Evolutionary conservation across 2,329 filamentous ascomycete species (phyloP).

Genomic region (Trichoderma gracile): DNA sequence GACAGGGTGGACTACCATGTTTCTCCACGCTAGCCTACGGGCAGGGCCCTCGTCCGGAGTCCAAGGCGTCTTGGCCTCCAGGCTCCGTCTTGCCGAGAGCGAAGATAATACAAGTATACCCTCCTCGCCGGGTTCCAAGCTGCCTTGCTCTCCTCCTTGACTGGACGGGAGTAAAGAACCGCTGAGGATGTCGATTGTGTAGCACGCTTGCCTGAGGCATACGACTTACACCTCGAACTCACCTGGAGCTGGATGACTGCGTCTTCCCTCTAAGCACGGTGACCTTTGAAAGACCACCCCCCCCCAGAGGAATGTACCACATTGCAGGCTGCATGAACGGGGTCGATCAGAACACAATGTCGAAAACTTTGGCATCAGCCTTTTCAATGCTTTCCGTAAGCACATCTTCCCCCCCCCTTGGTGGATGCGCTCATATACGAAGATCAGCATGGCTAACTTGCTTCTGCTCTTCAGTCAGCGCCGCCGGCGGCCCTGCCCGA

Average conservation of each 20-base stretch:
- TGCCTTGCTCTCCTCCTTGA: conserved; percentile 4
- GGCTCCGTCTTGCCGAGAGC: conserved; percentile 14
- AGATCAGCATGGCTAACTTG: background rate
- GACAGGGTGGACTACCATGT: conserved; percentile 13
- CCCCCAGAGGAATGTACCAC: conserved; percentile 55
- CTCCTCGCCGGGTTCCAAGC: conserved; percentile 14
- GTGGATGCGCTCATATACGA: no score
- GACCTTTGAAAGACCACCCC: background rate
- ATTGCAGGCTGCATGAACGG: conserved; percentile 61
- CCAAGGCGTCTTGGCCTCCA: conserved; percentile 14
- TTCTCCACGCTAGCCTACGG: conserved; percentile 12
- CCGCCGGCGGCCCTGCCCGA: conserved; percentile 34
- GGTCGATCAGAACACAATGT: conserved; percentile 52
- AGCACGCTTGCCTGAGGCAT: conserved; percentile 9
- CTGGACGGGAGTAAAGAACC: conserved; percentile 3
- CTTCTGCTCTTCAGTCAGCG: conserved; percentile 28
- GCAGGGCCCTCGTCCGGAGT: conserved; percentile 17
- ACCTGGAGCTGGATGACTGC: conserved; percentile 20
- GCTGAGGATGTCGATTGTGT: conserved; percentile 4
- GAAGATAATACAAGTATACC: conserved; percentile 26
- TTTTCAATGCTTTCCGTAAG: conserved; percentile 49
- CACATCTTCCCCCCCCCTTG: background rate
- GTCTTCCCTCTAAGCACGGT: conserved; percentile 15
- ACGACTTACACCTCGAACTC: background rate
- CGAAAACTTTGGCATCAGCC: conserved; percentile 50